These are phyloP conservation scores for Naganishia kalamii DNA, from an alignment of 768 basidiomycete species.

Conservation along the genomic window DNA sequence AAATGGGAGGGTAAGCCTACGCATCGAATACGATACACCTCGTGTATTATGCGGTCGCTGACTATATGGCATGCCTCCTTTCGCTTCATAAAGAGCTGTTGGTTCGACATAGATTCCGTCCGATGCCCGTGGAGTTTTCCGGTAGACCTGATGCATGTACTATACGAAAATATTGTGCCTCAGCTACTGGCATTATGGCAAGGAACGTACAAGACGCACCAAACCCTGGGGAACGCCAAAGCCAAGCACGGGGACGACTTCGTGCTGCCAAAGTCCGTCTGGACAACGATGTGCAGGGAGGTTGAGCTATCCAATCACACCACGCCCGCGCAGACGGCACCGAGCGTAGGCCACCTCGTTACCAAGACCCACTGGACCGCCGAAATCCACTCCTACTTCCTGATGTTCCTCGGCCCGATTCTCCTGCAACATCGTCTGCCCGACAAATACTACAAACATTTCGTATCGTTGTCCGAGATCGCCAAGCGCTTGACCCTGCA, in stretches of 20 bases:
- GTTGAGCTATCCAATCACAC: background rate
- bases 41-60: too few species aligned
- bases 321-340: background rate
- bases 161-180: background rate
- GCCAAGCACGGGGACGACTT: background rate
- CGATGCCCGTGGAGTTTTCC: background rate
- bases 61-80: background rate
- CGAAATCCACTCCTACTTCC: background rate
- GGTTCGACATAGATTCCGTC: background rate
- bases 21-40: background rate
- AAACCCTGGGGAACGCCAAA: slow-evolving; percentile 1
- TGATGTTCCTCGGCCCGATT: background rate
- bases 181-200: background rate
- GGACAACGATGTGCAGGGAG: background rate
- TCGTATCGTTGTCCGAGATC: background rate
- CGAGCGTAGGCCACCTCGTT: background rate
- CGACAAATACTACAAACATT: background rate
- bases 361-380: background rate
- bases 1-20: background rate
- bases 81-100: too few species aligned
- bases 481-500: background rate
- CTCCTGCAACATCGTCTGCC: background rate
- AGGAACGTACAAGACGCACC: background rate
- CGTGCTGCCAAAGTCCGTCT: background rate
- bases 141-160: background rate